A percentile compares a stretch with the other conserved stretches of the same genome.
These are phyloP conservation scores for Phytophthora fragariaefolia DNA, from an alignment of 352 stramenopile genomes.

Conservation along the genomic window DNA sequence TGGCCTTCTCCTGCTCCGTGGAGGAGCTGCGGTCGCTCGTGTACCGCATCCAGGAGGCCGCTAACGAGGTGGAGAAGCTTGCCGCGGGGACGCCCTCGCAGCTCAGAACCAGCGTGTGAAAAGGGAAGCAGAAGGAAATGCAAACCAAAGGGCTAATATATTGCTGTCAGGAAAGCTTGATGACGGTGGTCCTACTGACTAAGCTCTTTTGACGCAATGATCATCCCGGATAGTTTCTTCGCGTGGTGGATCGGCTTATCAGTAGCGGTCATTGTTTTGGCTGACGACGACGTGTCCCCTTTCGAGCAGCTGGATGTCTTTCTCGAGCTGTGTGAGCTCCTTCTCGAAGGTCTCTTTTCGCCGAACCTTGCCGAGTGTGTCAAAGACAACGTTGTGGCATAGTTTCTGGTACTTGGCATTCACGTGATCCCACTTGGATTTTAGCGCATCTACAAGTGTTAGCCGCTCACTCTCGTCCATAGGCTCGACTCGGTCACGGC, in stretches of 20 bases:
- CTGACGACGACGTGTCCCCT: conserved; percentile 75
- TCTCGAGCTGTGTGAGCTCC: conserved; percentile 92
- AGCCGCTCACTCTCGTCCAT: conserved; percentile 89
- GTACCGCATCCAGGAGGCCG: conserved; percentile 72
- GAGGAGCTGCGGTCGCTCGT: conserved; percentile 74
- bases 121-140: no score
- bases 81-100: conserved; percentile 22
- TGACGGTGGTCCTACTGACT: no score
- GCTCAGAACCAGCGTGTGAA: conserved; percentile 19
- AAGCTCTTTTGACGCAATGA: conserved; percentile 9
- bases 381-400: conserved; percentile 93
- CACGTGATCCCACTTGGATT: conserved; percentile 94
- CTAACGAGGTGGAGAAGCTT: conserved; percentile 70
- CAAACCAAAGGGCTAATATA: no score
- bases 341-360: conserved; percentile 94
- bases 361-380: conserved; percentile 92
- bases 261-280: conserved; percentile 61
- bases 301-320: conserved; percentile 90
- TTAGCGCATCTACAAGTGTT: conserved; percentile 89
- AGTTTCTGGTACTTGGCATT: conserved; percentile 96
- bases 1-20: conserved; percentile 72
- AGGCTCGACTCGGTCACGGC: conserved; percentile 54
- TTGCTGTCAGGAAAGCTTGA: no score
- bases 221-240: conserved; percentile 8
- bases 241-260: background rate